Evolutionary conservation across 192 early-diverging fungal species (phyloP).

Genomic region (Irineochytrium annulatum): DNA sequence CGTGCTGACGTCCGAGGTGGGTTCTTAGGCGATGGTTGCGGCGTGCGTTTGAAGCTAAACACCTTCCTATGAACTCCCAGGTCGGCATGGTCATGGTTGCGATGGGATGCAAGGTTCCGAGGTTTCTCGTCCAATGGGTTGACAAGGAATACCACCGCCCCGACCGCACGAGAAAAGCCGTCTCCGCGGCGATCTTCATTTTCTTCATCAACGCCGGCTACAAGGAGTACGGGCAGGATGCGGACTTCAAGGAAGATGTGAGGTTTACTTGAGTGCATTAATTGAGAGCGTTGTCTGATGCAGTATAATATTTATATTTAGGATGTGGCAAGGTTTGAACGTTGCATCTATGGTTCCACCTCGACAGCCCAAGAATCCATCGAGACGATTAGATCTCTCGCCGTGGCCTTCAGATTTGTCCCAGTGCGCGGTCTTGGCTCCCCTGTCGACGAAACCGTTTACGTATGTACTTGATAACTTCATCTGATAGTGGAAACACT

Average conservation of each 20-base stretch:
- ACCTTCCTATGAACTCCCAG: background rate
- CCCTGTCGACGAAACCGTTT: constrained; percentile 43
- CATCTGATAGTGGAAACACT: background rate
- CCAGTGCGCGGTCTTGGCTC: constrained; percentile 34
- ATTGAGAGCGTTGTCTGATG: background rate
- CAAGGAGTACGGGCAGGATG: constrained; percentile 19
- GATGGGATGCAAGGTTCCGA: constrained; percentile 21
- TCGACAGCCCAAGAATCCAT: constrained; percentile 12
- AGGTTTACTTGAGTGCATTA: background rate
- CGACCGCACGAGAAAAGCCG: constrained; percentile 18
- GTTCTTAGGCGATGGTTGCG: background rate
- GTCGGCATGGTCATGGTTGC: constrained; percentile 28
- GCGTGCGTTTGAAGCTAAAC: background rate
- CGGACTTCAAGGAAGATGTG: constrained; percentile 42
- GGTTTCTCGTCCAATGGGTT: constrained; percentile 38
- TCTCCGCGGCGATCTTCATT: constrained; percentile 23
- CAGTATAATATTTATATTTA: constrained; percentile 6
- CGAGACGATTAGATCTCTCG: constrained; percentile 20
- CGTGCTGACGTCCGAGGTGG: constrained; percentile 23
- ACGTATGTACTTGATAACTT: constrained; percentile 5
- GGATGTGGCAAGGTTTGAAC: constrained; percentile 42
- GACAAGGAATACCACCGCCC: constrained; percentile 42
- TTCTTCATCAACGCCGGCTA: constrained; percentile 38
- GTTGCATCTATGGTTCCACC: constrained; percentile 23
- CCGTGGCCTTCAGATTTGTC: constrained; percentile 29